These are phyloP conservation scores for Ananas comosus DNA, from an alignment of 176 grass and related monocot species.

Conservation along the genomic window DNA sequence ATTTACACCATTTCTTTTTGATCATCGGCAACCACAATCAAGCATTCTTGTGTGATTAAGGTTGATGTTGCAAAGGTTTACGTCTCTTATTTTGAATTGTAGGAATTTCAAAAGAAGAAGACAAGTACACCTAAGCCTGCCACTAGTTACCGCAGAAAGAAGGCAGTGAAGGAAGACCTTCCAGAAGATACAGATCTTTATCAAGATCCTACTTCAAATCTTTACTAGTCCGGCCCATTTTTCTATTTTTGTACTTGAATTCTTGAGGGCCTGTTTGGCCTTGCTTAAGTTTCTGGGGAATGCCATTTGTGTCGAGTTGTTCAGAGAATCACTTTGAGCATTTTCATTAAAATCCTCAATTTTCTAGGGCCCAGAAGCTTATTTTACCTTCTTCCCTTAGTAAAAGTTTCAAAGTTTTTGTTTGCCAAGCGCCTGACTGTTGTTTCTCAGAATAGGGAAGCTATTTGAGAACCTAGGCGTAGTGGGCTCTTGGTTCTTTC, in stretches of 20 bases:
- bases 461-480: too few species aligned
- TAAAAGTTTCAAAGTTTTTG: too few species aligned
- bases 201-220: conserved; percentile 55
- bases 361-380: too few species aligned
- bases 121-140: conserved; percentile 43
- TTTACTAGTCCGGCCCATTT: conserved; percentile 49
- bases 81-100: conserved; percentile 5
- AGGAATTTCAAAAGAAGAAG: conserved; percentile 60
- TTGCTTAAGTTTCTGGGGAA: not conserved
- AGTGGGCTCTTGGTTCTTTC: not conserved
- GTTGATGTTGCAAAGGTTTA: not conserved
- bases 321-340: too few species aligned
- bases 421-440: too few species aligned
- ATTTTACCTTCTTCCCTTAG: too few species aligned
- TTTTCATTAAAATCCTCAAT: too few species aligned
- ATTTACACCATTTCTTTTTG: not conserved
- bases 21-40: not conserved
- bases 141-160: conserved; percentile 75
- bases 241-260: conserved; percentile 25
- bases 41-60: not conserved
- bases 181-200: conserved; percentile 53
- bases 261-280: not conserved
- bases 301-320: too few species aligned
- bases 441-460: too few species aligned
- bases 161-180: conserved; percentile 61